A percentile compares a stretch with the other conserved stretches of the same genome.
phyloP scores from a whole-genome alignment of 495 filamentous ascomycete genomes.

The Lepraria neglecta region DNA sequence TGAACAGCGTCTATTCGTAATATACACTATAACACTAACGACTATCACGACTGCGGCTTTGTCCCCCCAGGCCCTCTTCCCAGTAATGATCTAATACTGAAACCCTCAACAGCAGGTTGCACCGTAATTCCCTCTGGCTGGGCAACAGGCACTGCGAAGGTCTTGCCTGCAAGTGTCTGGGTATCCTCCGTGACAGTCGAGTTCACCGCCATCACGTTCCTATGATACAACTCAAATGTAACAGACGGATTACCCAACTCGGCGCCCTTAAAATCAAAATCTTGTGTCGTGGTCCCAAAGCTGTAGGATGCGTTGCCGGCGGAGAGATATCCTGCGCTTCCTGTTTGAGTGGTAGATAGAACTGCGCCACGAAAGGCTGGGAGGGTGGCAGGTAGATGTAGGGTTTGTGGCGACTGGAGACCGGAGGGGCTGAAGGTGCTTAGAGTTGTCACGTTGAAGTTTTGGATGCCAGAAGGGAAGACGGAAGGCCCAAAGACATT shows the following conservation, averaged over 20 bases:
- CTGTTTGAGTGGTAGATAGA: conserved; percentile 49
- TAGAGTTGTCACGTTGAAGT: conserved; percentile 32
- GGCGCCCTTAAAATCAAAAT: conserved; percentile 44
- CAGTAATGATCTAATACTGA: conserved; percentile 29
- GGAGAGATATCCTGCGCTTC: conserved; percentile 48
- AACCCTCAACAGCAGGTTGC: conserved; percentile 14
- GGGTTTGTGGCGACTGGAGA: conserved; percentile 29
- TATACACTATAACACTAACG: too few species aligned
- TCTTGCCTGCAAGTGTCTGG: conserved; percentile 29
- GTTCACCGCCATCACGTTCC: conserved; percentile 49
- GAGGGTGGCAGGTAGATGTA: conserved; percentile 24
- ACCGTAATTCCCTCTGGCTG: neutral
- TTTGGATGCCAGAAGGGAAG: conserved; percentile 54
- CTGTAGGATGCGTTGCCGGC: conserved; percentile 42
- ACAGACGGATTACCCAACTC: conserved; percentile 25
- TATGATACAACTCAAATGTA: conserved; percentile 38
- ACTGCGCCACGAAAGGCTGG: conserved; percentile 32
- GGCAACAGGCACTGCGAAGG: conserved; percentile 28
- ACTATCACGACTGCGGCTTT: conserved; percentile 8
- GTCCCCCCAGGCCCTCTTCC: conserved; percentile 33
- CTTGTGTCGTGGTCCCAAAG: conserved; percentile 50
- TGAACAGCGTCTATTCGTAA: too few species aligned
- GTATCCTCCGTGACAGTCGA: conserved; percentile 40
- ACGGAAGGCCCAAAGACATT: conserved; percentile 49
- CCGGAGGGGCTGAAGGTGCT: conserved; percentile 27